Conservation (phyloP, 306 rosid genomes). For the Prunus armeniaca region DNA sequence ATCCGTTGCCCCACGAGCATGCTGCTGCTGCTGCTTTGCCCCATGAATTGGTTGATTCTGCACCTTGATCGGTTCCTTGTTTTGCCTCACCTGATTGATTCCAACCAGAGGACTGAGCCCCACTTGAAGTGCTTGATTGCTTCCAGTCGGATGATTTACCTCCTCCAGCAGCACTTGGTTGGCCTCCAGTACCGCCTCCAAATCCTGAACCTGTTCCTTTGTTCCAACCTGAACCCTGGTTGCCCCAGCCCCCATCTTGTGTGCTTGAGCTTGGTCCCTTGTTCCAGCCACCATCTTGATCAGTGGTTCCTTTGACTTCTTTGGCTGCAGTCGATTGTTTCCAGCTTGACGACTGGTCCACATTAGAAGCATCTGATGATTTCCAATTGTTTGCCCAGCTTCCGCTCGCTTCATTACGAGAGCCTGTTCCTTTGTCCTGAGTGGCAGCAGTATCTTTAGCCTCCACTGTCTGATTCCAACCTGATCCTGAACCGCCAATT, state of each 20-base stretch:
- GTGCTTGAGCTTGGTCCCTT: slow-evolving; percentile 25
- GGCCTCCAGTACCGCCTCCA: slow-evolving; percentile 16
- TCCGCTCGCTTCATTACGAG: background rate
- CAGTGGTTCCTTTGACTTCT: background rate
- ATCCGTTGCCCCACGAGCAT: slow-evolving; percentile 49
- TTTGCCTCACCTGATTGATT: slow-evolving; percentile 22
- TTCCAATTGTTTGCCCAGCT: slow-evolving; percentile 24
- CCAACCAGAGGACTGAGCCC: background rate
- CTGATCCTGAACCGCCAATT: slow-evolving; percentile 42
- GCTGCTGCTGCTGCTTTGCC: slow-evolving; percentile 29
- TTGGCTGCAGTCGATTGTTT: background rate
- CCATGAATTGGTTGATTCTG: slow-evolving; percentile 6
- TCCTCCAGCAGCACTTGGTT: background rate
- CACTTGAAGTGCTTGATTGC: slow-evolving; percentile 2
- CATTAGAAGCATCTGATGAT: slow-evolving; percentile 28
- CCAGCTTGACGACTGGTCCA: background rate
- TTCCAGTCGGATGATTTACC: slow-evolving; percentile 43
- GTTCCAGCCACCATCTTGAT: background rate
- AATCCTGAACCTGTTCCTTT: slow-evolving; percentile 9
- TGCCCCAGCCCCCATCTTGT: slow-evolving; percentile 9
- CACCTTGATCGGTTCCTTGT: slow-evolving; percentile 9
- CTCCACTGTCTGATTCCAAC: slow-evolving; percentile 27
- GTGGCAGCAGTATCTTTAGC: slow-evolving; percentile 10
- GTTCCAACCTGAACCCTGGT: slow-evolving; percentile 24
- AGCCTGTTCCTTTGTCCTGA: background rate